phyloP scores from a whole-genome alignment of 139 green algal species.

The Spirogloea muscicola region DNA sequence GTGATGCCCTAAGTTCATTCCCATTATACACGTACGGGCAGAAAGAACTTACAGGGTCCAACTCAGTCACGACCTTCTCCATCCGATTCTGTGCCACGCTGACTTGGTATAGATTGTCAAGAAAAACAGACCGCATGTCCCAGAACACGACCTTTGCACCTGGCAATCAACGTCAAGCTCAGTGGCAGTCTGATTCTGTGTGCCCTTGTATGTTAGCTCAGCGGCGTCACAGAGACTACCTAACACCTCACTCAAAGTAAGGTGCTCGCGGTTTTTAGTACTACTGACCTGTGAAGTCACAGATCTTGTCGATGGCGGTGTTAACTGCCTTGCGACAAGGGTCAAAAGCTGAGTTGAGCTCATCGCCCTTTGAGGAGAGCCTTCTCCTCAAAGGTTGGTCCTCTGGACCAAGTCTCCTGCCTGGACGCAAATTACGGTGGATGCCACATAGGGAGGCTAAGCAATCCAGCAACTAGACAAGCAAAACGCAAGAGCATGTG shows the following conservation, averaged over 20 bases:
- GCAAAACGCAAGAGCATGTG: too few relatives aligned
- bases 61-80: constrained; percentile 15
- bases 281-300: constrained; percentile 37
- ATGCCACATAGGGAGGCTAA: too few relatives aligned
- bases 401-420: too few relatives aligned
- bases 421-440: too few relatives aligned
- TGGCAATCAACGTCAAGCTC: too few relatives aligned
- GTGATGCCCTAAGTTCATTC: neutral
- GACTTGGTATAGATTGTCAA: constrained; percentile 65
- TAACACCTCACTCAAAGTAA: too few relatives aligned
- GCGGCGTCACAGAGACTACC: too few relatives aligned
- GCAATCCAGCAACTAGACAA: too few relatives aligned
- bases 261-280: too few relatives aligned
- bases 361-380: constrained; percentile 50
- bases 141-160: constrained; percentile 60
- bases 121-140: constrained; percentile 60
- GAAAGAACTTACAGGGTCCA: constrained; percentile 26
- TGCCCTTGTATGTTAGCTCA: too few relatives aligned
- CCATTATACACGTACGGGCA: neutral
- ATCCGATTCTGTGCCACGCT: constrained; percentile 32
- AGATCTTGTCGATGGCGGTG: constrained; percentile 47
- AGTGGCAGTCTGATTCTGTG: too few relatives aligned
- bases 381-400: too few relatives aligned
- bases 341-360: constrained; percentile 50
- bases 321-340: constrained; percentile 17